Conservation (phyloP, 352 stramenopile species). For the Peronospora belbahrii region DNA sequence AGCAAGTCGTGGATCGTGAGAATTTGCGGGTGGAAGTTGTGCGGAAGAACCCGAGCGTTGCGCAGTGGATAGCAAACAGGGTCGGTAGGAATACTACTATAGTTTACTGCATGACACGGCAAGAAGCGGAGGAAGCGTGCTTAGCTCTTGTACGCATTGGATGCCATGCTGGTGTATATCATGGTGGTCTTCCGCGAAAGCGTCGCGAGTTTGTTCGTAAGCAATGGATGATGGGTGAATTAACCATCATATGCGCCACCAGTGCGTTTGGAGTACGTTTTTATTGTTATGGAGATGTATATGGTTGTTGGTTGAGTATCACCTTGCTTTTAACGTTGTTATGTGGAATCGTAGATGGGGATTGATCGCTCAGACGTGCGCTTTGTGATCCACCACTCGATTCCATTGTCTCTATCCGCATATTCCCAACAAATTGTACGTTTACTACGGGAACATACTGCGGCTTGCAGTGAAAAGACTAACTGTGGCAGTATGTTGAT, state of each 20-base stretch:
- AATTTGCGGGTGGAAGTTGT: constrained; percentile 60
- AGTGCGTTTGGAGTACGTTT: constrained; percentile 61
- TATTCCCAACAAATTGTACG: constrained; percentile 79
- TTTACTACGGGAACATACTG: too few species aligned
- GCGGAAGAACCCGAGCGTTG: constrained; percentile 27
- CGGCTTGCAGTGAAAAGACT: background rate
- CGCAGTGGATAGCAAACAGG: constrained; percentile 24
- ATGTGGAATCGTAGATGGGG: constrained; percentile 52
- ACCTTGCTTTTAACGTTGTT: background rate
- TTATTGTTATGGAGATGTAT: background rate
- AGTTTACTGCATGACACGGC: constrained; percentile 71
- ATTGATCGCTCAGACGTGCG: constrained; percentile 72
- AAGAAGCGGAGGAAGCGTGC: constrained; percentile 55
- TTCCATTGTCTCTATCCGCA: constrained; percentile 52
- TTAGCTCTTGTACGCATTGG: constrained; percentile 43
- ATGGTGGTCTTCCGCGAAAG: constrained; percentile 46
- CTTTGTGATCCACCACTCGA: constrained; percentile 65
- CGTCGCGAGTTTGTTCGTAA: constrained; percentile 65
- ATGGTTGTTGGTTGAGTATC: background rate
- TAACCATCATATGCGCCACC: constrained; percentile 71
- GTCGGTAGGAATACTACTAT: constrained; percentile 37
- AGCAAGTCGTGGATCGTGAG: constrained; percentile 52
- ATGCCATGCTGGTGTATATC: constrained; percentile 57
- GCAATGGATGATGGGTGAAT: constrained; percentile 69
- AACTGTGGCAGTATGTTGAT: background rate